Base-by-base conservation (phyloP, 768 basidiomycete species). In the Omphalotus guepiniiformis region DNA sequence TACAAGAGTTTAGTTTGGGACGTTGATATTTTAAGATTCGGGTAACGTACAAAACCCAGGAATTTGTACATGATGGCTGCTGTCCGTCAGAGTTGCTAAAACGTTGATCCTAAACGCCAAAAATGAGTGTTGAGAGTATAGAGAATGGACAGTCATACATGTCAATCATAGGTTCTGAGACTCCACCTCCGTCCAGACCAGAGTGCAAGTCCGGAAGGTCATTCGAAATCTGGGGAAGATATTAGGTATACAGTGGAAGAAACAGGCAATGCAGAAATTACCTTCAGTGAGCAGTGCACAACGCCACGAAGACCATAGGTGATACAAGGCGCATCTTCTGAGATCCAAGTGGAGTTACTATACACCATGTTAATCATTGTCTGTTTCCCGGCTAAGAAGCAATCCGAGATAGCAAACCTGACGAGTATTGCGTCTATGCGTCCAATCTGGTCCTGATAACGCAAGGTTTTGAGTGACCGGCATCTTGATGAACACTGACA, bases 291-390 rank as follows among this genome's bases (percentile, higher is more conserved):
- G 42, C 89, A 92, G 59, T 94, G 93, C 1, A 97, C 81, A 3
- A 99, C 95, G 0, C 96, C 96, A 38, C 96, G 79, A 47, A 97
- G 70, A 3, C 96, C 96, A 61, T 95, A 96, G 0, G 94, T 96
- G 42, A 98, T 85, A 58, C 94, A 97, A 0, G 96, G 94, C 5
- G 82, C 79, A 53, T 87, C 82, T 56, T 96, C 91, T 11, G 86
- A 86, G 53, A 98, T 92, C 94, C 95, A 99, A 8, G 91, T 94
- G 18, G 94, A 97, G 61, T 99, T 98, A 55, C 89, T 91, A 43
- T 1, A 16, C 26, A 43, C n/a, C 5, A 8, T 11, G 6, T 15
- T 12, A 47, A 37, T 37, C 22, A 25, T n/a, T 15, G 7, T 38
- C 29, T 13, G 11, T 27, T 19, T 13, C 16, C 35, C 15, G 13